A percentile compares a stretch with the other conserved stretches of the same genome.
phyloP scores from a whole-genome alignment of 306 rosid genomes.

The Prunus mongolica region DNA sequence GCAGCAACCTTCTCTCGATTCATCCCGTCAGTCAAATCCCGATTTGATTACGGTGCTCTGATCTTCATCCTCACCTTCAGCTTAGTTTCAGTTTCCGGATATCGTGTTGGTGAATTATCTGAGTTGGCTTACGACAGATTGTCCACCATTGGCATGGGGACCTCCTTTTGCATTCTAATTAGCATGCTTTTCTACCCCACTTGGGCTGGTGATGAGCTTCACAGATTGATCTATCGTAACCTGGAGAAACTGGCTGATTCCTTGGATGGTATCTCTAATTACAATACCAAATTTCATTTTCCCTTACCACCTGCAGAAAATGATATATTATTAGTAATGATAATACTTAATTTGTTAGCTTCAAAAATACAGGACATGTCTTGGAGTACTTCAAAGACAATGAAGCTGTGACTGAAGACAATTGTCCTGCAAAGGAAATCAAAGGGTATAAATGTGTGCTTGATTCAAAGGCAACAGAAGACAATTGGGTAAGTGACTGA shows the following conservation, averaged over 20 bases:
- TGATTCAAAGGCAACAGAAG: constrained; percentile 60
- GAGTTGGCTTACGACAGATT: constrained; percentile 44
- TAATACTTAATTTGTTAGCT: background rate
- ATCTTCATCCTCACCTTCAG: constrained; percentile 79
- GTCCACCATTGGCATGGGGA: constrained; percentile 54
- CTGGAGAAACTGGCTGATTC: constrained; percentile 69
- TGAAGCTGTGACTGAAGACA: constrained; percentile 11
- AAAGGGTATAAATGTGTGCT: constrained; percentile 58
- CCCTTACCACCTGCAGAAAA: background rate
- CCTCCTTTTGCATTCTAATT: constrained; percentile 46
- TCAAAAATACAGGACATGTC: constrained; percentile 37
- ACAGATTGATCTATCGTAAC: constrained; percentile 35
- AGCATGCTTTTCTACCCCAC: constrained; percentile 50
- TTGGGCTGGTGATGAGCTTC: constrained; percentile 81
- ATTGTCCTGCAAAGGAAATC: constrained; percentile 22
- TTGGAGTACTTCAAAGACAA: constrained; percentile 27
- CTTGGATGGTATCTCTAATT: constrained; percentile 41
- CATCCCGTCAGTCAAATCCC: constrained; percentile 61
- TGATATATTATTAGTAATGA: too few species aligned
- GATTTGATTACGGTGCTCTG: constrained; percentile 72
- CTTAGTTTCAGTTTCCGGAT: constrained; percentile 59
- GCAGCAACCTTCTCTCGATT: constrained; percentile 77
- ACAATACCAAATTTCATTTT: background rate
- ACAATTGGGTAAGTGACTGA: constrained; percentile 40
- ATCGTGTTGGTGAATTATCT: constrained; percentile 43